Evolutionary conservation across 2,329 filamentous ascomycete species (phyloP), one percentile per base, ranked within the genome.

Genomic region (Dothistroma septosporum): DNA sequence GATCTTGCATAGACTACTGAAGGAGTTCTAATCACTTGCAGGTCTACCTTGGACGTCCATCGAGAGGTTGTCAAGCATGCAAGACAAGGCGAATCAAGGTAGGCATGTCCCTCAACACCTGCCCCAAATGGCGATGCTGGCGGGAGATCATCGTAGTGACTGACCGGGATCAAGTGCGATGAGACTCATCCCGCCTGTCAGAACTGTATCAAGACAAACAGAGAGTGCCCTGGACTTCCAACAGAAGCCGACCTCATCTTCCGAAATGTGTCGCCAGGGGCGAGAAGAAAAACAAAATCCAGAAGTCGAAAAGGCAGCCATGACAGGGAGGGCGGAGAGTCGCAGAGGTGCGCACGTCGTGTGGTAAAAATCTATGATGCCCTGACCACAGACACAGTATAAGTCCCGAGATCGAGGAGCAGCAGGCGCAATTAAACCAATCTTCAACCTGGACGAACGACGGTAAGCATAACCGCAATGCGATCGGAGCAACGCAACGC

Each of bases 241-340:
- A 11, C 60, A 3, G 61, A 63, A 32, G 53, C 58, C 19, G 61
- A 63, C 41, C 46, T 63, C n/a, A 63, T 63, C 53, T 63, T 63
- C 32, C 58, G 61, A 10, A 48, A 55, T n/a, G 61, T 61, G 49
- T 41, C 53, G 8, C 61, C 55, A 24, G 58, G 58, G 22, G 16
- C 37, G 16, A 47, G 46, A 33, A 37, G 53, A 31, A 58, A 53
- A 28, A 35, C 50, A 16, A 59, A 58, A 52, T 55, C 44, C 16
- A 24, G 44, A 24, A 54, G 31, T 19, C 50, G 46, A n/a, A 55
- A 52, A 22, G 33, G 33, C 10, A 58, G 55, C 41, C 31, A 54
- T 46, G 55, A 54, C 21, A 50, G 46, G 6, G 58, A 58, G 6
- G 41, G 54, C 14, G 11, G 12, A 10, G 54, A 54, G n/a, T 44